Percentiles rank a stretch among this genome's conserved stretches.
Conservation (phyloP, 306 rosid species). For the Rosa rugosa region DNA sequence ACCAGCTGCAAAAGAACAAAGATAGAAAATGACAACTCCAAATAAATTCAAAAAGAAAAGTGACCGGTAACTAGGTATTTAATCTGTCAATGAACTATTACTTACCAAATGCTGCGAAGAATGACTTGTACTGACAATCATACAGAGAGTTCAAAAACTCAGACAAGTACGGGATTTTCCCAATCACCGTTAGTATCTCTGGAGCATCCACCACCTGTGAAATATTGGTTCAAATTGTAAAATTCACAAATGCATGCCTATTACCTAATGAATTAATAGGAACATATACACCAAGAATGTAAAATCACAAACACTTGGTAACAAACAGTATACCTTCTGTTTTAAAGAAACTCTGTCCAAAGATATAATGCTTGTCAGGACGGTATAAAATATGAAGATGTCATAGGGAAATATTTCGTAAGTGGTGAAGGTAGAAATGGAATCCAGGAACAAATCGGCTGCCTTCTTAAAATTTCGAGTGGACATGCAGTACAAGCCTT, state of each 20-base stretch:
- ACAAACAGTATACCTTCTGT: constrained; percentile 62
- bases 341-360: constrained; percentile 93
- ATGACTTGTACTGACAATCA: constrained; percentile 83
- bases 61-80: not conserved
- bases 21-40: not conserved
- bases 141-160: constrained; percentile 84
- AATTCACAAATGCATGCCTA: not conserved
- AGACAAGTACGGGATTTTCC: constrained; percentile 77
- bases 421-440: constrained; percentile 94
- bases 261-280: not conserved
- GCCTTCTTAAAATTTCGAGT: constrained; percentile 93
- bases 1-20: constrained; percentile 61
- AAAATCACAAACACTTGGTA: not conserved
- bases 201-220: constrained; percentile 94
- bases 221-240: constrained; percentile 15
- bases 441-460: constrained; percentile 77
- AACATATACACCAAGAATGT: constrained; percentile 7
- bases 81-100: not conserved
- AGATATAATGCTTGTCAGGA: constrained; percentile 88
- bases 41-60: not conserved
- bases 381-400: constrained; percentile 88
- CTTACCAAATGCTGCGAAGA: constrained; percentile 92
- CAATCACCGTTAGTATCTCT: constrained; percentile 90
- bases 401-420: constrained; percentile 88
- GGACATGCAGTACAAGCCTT: constrained; percentile 91